Percentiles rank a stretch among this genome's conserved stretches.
phyloP scores from a whole-genome alignment of 495 filamentous ascomycete genomes.

The Aspergillus wentii region DNA sequence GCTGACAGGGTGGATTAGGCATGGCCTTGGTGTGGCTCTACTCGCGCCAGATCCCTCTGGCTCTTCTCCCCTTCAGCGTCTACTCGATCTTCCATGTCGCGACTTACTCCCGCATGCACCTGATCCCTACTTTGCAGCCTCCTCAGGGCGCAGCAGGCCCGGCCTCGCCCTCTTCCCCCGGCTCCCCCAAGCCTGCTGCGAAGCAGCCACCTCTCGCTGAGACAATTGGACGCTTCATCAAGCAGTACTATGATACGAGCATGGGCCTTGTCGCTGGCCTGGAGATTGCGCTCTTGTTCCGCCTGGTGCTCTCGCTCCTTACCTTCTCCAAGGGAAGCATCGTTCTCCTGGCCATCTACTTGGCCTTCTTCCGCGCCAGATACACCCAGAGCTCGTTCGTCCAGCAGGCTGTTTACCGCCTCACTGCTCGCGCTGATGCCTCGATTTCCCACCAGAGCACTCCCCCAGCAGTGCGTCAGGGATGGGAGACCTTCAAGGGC shows the following conservation, averaged over 20 bases:
- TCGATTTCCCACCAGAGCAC: conserved; percentile 79
- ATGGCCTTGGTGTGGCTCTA: conserved; percentile 97
- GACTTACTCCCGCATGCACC: conserved; percentile 57
- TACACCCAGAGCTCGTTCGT: conserved; percentile 90
- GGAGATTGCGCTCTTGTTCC: conserved; percentile 77
- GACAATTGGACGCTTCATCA: conserved; percentile 85
- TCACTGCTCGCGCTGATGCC: conserved; percentile 73
- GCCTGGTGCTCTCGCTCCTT: conserved; percentile 70
- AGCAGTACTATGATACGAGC: conserved; percentile 90
- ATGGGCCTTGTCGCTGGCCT: conserved; percentile 77
- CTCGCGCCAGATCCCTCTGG: conserved; percentile 79
- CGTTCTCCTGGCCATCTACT: conserved; percentile 80
- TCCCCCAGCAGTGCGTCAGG: conserved; percentile 75
- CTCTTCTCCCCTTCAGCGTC: conserved; percentile 89
- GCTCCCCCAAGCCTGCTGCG: conserved; percentile 48
- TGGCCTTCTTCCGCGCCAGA: conserved; percentile 85
- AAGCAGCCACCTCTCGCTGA: conserved; percentile 68
- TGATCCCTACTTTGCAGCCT: conserved; percentile 48
- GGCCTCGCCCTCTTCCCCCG: conserved; percentile 52
- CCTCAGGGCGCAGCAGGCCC: conserved; percentile 27
- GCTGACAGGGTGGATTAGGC: conserved; percentile 42
- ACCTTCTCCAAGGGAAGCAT: conserved; percentile 87
- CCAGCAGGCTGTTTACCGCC: conserved; percentile 67
- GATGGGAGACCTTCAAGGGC: conserved; percentile 79
- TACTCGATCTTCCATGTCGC: conserved; percentile 98